Evolutionary conservation across 306 rosid species (phyloP), one percentile per base, ranked within the genome.

Genomic region (Cicer pinnatifidum): DNA sequence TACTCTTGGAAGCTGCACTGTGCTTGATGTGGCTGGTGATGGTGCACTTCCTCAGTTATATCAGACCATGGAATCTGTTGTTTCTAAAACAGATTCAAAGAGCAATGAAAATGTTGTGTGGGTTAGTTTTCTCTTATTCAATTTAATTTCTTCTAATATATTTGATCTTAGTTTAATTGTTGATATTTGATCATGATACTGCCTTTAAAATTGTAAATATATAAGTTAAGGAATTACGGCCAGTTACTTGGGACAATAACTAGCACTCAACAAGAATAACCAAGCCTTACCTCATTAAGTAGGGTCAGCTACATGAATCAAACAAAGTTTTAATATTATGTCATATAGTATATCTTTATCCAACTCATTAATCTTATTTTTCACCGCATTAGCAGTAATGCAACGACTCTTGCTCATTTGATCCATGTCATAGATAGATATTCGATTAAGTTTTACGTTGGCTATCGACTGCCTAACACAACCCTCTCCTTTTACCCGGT

Each of bases 1-100:
- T 44, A 86, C 88, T 59, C 96, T 92, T 52, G 98, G 97, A 74
- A 89, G 90, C 67, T 89, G 92, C 72, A 86, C 88, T 56, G 75
- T 90, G 56, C 91, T 92, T 60, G 92, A 90, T 15, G 70, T 80
- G 47, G 95, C 92, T 48, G 98, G 97, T 56, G 83, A 67, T 54
- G 97, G 92, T 52, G 95, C 92, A 8, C 77, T 78, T 72, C 67
- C 84, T 13, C 76, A 60, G 76, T 91, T 90, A 3, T 60, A 67
- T 76, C 83, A 83, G 67, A 86, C 86, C 13, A 10, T 92, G 84
- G 91, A 90, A 12, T 83, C 88, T 1, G 89, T 79, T 40, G n/a
- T 89, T 63, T 79, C 87, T 5, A 77, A 68, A 33, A 38, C 76
- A 8, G 81, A 75, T 67, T 8, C 61, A 12, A 66, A 57, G 2